phyloP scores from a whole-genome alignment of 306 rosid genomes.

The Lotus japonicus region DNA sequence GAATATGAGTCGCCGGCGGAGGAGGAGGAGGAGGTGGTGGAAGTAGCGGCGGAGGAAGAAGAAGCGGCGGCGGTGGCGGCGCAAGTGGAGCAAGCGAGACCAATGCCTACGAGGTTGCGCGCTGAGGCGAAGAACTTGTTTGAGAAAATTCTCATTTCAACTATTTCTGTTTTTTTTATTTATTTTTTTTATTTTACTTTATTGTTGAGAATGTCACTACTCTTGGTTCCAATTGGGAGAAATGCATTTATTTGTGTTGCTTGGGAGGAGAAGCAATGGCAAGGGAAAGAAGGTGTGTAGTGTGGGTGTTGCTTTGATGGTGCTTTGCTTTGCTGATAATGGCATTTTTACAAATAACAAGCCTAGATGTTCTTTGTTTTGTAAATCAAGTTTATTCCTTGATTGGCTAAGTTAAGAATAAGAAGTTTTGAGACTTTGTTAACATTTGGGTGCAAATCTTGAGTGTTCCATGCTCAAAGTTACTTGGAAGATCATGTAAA shows the following conservation, averaged over 20 bases:
- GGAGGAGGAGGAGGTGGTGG: neutral
- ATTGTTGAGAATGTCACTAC: neutral
- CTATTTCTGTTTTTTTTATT: neutral
- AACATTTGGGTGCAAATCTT: no score
- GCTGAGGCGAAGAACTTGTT: slow-evolving; percentile 27
- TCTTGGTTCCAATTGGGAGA: neutral
- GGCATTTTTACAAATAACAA: no score
- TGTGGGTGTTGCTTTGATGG: neutral
- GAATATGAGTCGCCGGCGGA: neutral
- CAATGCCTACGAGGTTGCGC: slow-evolving; percentile 34
- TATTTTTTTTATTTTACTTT: neutral
- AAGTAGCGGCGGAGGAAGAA: neutral
- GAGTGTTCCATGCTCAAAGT: no score
- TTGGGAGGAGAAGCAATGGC: neutral
- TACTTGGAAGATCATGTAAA: no score
- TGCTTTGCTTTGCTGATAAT: slow-evolving; percentile 1
- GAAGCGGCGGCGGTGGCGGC: neutral
- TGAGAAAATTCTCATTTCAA: slow-evolving; percentile 23
- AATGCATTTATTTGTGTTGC: neutral
- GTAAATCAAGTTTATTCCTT: no score
- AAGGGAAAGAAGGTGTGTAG: neutral
- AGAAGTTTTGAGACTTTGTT: no score
- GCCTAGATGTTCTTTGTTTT: no score
- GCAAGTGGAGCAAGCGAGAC: slow-evolving; percentile 11
- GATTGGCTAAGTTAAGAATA: no score